Base-by-base conservation (phyloP, 441 rosid species). In the Biscutella auriculata region DNA sequence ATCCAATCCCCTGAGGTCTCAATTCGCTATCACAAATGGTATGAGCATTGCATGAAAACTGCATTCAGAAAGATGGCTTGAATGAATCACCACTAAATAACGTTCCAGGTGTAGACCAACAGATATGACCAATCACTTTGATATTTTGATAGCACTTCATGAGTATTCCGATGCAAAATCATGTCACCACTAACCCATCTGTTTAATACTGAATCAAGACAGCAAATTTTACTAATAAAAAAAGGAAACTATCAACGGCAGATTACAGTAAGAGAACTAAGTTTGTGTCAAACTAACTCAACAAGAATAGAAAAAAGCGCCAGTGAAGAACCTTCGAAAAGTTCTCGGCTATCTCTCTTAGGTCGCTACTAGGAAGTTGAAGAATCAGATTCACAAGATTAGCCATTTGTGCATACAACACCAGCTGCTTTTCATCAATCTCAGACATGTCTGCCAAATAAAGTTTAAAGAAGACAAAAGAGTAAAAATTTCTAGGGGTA, bases 31-130 rank as follows among this genome's bases (percentile, higher is more conserved):
- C 95, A 64, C 95, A 87, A 71, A 94, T 83, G 76, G 80, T 79
- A 73, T 89, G 99, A 49, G 97, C 96, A 80, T 93, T 93, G 80
- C 99, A 93, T 17, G 97, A 82, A 68, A 93, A 82, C 99, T 93
- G 91, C 77, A 56, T 65, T 65, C 61, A 35, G 27, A 37, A 62
- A 57, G 57, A 13, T 19, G 35, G 23, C 21, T 48, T 13, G 27
- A 42, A 10, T 55, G n/a, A 48, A 34, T 14, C 11, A 60, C 33
- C 19, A 0, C 17, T 6, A 56, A 43, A 69, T 27, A 33, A 37
- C n/a, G 36, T 15, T 63, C 14, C 33, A 35, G 16, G 43, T 33
- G 25, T 51, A 4, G 17, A 50, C 17, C 44, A 59, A 32, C 9
- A n/a, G 29, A 53, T 34, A 32, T 54, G 55, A 17, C 26, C 46